Evolutionary conservation across 2,329 filamentous ascomycete genomes (phyloP).

Genomic region (Colletotrichum lindemuthianum): DNA sequence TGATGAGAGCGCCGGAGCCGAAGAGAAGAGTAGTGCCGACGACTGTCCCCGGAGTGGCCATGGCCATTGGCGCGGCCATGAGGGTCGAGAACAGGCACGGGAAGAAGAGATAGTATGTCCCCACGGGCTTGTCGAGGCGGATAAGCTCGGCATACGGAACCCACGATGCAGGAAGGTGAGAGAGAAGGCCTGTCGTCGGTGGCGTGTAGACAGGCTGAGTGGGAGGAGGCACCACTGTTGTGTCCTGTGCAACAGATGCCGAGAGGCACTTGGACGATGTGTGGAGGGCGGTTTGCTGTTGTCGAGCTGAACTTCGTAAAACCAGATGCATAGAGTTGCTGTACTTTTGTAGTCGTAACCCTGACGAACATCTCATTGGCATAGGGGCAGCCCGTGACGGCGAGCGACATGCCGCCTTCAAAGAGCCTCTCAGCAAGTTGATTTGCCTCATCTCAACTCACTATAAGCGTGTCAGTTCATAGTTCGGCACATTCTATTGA

Average conservation of each 20-base stretch:
- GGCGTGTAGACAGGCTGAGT: conserved; percentile 63
- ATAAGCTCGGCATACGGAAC: conserved; percentile 86
- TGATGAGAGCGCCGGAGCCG: conserved; percentile 79
- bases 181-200: conserved; percentile 77
- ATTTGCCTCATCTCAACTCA: conserved; percentile 23
- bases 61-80: conserved; percentile 76
- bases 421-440: conserved; percentile 18
- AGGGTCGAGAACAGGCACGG: conserved; percentile 87
- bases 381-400: not conserved
- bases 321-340: conserved; percentile 11
- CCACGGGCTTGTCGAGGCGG: conserved; percentile 82
- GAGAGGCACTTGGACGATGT: conserved; percentile 27
- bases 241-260: conserved; percentile 23
- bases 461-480: conserved; percentile 8
- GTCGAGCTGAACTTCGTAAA: not conserved
- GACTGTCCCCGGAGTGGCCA: conserved; percentile 68
- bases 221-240: conserved; percentile 35
- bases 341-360: conserved; percentile 9
- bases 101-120: conserved; percentile 87
- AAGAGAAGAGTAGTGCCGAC: conserved; percentile 75
- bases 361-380: not conserved
- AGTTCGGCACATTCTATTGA: not conserved
- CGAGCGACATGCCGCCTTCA: not conserved
- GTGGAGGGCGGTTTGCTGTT: conserved; percentile 22
- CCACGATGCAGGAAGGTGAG: conserved; percentile 73